phyloP scores from a whole-genome alignment of 2,329 filamentous ascomycete genomes.

The Aspergillus piperis region DNA sequence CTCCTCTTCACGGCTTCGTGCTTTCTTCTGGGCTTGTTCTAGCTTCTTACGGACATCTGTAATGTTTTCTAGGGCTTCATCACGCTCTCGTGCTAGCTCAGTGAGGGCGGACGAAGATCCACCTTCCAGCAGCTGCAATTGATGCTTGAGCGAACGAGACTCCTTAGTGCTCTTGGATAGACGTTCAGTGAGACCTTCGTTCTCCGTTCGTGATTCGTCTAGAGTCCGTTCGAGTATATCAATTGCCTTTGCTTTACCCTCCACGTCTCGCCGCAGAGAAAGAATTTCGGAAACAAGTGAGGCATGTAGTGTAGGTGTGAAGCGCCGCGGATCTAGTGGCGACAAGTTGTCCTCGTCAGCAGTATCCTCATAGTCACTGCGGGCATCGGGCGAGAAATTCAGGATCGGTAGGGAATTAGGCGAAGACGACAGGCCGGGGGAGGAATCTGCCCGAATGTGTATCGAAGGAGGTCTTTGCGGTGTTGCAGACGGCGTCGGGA shows the following conservation, averaged over 20 bases:
- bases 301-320: conserved; percentile 92
- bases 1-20: conserved; percentile 79
- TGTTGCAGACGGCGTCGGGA: conserved; percentile 71
- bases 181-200: conserved; percentile 67
- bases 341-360: conserved; percentile 66
- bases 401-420: conserved; percentile 59
- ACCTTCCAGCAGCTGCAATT: conserved; percentile 82
- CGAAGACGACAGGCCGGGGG: conserved; percentile 48
- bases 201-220: conserved; percentile 70
- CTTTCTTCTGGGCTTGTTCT: conserved; percentile 74
- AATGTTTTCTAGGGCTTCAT: conserved; percentile 73
- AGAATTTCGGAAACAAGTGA: conserved; percentile 94
- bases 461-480: conserved; percentile 44
- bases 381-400: conserved; percentile 39
- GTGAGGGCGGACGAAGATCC: conserved; percentile 83
- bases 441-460: conserved; percentile 56
- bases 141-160: conserved; percentile 75
- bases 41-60: conserved; percentile 74
- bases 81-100: conserved; percentile 80
- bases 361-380: conserved; percentile 39
- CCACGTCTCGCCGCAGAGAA: conserved; percentile 80
- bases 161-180: conserved; percentile 71
- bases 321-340: conserved; percentile 83
- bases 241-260: conserved; percentile 84
- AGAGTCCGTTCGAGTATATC: conserved; percentile 78